These are phyloP conservation scores for Russula virescens DNA, from an alignment of 768 basidiomycete genomes.

Conservation along the genomic window DNA sequence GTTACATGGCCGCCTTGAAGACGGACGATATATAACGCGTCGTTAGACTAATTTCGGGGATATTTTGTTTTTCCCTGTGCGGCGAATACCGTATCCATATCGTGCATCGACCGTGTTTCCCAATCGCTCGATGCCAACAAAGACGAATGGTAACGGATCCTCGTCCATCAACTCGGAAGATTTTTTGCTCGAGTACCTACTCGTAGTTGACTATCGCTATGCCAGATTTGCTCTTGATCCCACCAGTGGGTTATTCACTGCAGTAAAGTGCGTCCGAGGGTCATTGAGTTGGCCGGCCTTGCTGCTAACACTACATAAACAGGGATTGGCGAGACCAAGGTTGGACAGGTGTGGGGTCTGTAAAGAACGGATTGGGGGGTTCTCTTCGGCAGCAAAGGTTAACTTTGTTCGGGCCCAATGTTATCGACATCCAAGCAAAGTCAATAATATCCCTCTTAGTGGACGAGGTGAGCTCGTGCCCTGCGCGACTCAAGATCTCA, in stretches of 20 bases:
- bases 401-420: slow-evolving; percentile 75
- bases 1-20: slow-evolving; percentile 27
- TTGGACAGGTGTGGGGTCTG: slow-evolving; percentile 57
- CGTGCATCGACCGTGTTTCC: slow-evolving; percentile 78
- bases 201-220: slow-evolving; percentile 87
- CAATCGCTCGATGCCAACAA: slow-evolving; percentile 14
- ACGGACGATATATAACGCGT: slow-evolving; percentile 26
- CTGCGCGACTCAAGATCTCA: background rate
- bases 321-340: slow-evolving; percentile 89
- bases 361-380: slow-evolving; percentile 59
- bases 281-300: background rate
- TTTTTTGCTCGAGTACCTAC: slow-evolving; percentile 46
- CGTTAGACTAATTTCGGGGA: slow-evolving; percentile 78
- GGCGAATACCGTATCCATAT: slow-evolving; percentile 66
- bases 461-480: slow-evolving; percentile 65
- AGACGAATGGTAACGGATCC: slow-evolving; percentile 25
- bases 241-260: slow-evolving; percentile 70
- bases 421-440: slow-evolving; percentile 88
- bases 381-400: slow-evolving; percentile 56
- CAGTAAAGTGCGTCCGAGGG: slow-evolving; percentile 56
- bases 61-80: slow-evolving; percentile 69
- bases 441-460: slow-evolving; percentile 69
- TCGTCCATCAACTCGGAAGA: slow-evolving; percentile 31
- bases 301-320: background rate
- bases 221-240: slow-evolving; percentile 86